Evolutionary conservation across 176 grass and related monocot species (phyloP).

Genomic region (Canna indica): DNA sequence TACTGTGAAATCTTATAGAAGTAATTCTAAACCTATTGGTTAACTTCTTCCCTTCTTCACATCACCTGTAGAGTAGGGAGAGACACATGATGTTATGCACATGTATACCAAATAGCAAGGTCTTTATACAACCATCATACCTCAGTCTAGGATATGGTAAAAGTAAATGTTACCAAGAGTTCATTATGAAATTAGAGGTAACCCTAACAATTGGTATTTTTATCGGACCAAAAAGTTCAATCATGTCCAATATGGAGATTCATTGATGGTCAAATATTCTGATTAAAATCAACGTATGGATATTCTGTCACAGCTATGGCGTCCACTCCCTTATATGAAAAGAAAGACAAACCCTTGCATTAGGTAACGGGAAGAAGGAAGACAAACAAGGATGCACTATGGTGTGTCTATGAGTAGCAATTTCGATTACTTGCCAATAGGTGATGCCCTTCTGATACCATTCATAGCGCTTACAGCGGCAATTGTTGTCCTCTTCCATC

Average conservation of each 20-base stretch:
- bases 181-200: no score
- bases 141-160: not conserved
- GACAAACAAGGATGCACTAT: no score
- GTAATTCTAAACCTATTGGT: no score
- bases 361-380: not conserved
- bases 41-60: no score
- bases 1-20: no score
- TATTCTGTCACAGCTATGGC: no score
- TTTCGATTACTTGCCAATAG: conserved; percentile 86
- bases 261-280: no score
- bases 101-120: not conserved
- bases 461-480: conserved; percentile 31
- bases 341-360: not conserved
- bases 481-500: not conserved
- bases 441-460: conserved; percentile 94
- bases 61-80: no score
- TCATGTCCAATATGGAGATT: no score
- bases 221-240: no score
- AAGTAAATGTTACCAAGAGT: not conserved
- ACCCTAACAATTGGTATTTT: no score
- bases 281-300: no score
- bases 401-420: not conserved
- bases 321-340: conserved; percentile 52
- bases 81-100: not conserved
- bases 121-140: not conserved